phyloP scores from a whole-genome alignment of 352 stramenopile genomes.

The Pythium coloratum region DNA sequence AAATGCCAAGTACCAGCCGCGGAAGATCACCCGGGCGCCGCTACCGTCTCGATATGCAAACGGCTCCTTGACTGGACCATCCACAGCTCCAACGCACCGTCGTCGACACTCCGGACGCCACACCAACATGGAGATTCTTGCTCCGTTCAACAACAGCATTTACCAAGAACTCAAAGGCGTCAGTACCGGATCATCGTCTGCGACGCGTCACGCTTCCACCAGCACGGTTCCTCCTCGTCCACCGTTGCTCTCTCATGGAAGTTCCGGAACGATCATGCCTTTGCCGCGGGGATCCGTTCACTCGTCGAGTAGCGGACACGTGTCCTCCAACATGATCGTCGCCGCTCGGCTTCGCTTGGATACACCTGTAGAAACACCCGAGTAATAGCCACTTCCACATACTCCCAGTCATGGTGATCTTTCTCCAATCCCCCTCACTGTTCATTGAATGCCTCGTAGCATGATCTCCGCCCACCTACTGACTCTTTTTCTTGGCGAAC shows the following conservation, averaged over 20 bases:
- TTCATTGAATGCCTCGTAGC: not conserved
- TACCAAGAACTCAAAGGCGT: slow-evolving; percentile 22
- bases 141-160: slow-evolving; percentile 16
- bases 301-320: not conserved
- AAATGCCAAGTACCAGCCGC: slow-evolving; percentile 27
- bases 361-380: slow-evolving; percentile 15
- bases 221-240: not conserved
- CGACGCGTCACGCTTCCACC: not conserved
- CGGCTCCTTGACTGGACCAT: not conserved
- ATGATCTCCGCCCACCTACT: slow-evolving; percentile 9
- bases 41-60: slow-evolving; percentile 18
- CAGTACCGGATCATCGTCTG: not conserved
- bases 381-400: slow-evolving; percentile 2
- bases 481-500: slow-evolving; percentile 64
- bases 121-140: slow-evolving; percentile 8
- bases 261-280: slow-evolving; percentile 7
- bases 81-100: slow-evolving; percentile 10
- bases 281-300: not conserved
- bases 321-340: slow-evolving; percentile 13
- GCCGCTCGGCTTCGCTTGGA: slow-evolving; percentile 21
- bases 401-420: not conserved
- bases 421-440: not conserved
- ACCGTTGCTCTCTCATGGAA: slow-evolving; percentile 13
- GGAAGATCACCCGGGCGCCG: slow-evolving; percentile 37
- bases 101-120: slow-evolving; percentile 17